Base-by-base conservation (phyloP, 2,329 filamentous ascomycete species). In the Paramyrothecium sp. region DNA sequence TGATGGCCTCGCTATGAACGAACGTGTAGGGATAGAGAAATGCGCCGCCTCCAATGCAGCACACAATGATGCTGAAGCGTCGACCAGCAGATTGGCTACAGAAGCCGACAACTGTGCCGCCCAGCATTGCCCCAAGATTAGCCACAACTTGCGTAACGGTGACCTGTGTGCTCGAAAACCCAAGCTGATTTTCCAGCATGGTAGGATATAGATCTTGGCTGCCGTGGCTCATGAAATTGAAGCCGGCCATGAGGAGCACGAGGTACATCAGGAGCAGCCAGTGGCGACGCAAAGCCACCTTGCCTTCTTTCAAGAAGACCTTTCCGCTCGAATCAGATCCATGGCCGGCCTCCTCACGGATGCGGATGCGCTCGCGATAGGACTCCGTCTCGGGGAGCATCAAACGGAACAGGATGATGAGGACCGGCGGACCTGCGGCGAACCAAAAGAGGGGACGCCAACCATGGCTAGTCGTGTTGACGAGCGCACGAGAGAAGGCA, bases 391-490 rank as follows among this genome's bases (percentile, higher is more conserved):
- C 92, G 7, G 90, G 89, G 2, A 97, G 81, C 69, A 82, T 85
- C 21, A 94, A 77, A 34, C 92, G 88, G 79, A 90, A 92, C 55
- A 86, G 67, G 68, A 96, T 96, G 73, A 96, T 89, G 33, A 96
- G 72, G 2, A 92, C 81, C 0, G 92, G 92, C 0, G 91, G 90
- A 41, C 88, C 84, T 7, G 92, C 91, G 13, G 88, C 92, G 71
- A 96, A 96, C 92, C 92, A 97, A 78, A 88, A 96, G 0, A 96
- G 78, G 1, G 92, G 91, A 8, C 92, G 81, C 92, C 92, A 97
- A 54, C 82, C 87, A 68, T 96, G 88, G 1, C 85, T 72, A 1
- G 91, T 94, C 1, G 91, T 95, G 71, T 90, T 77, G 53, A 93
- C 85, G 7, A 95, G 81, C 4, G 80, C 91, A 8, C 86, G 78